Percentiles rank a stretch among this genome's conserved stretches.
Conservation (phyloP, 768 basidiomycete species). For the Termitomyces sp. region DNA sequence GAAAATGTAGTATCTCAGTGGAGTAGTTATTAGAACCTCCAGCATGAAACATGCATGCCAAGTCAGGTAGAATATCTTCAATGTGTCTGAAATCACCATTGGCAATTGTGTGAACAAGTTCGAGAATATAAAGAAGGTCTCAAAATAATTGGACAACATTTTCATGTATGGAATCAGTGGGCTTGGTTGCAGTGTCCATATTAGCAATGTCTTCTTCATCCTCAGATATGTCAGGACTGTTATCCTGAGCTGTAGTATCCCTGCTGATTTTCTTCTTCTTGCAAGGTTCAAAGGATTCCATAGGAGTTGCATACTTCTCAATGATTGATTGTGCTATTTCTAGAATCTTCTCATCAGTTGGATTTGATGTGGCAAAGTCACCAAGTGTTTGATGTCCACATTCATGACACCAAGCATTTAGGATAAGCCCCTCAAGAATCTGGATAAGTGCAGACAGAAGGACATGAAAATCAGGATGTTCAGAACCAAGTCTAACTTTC, state of each 20-base stretch:
- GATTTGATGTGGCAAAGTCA: conserved; percentile 22
- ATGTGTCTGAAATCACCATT: conserved; percentile 29
- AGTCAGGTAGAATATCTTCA: conserved; percentile 23
- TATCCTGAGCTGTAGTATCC: too few relatives aligned
- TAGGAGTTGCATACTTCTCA: background rate
- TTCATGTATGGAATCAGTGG: conserved; percentile 15
- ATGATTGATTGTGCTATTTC: conserved; percentile 5
- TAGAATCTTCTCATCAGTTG: conserved; percentile 16
- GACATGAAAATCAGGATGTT: conserved; percentile 31
- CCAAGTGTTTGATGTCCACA: conserved; percentile 13
- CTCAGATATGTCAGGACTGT: background rate
- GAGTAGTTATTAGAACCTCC: conserved; percentile 29
- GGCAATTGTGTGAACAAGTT: conserved; percentile 22
- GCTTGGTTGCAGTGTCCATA: background rate
- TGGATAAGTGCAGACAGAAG: conserved; percentile 21
- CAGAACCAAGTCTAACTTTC: conserved; percentile 23
- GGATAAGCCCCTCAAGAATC: conserved; percentile 27
- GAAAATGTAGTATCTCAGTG: conserved; percentile 25
- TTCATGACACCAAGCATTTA: conserved; percentile 25
- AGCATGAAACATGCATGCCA: conserved; percentile 27
- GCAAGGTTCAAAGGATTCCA: background rate
- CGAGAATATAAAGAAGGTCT: conserved; percentile 26
- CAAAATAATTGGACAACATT: conserved; percentile 25
- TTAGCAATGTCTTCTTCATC: background rate
- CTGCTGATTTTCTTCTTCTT: background rate